phyloP scores from a whole-genome alignment of 2,329 filamentous ascomycete species.

The Lomentospora prolificans region DNA sequence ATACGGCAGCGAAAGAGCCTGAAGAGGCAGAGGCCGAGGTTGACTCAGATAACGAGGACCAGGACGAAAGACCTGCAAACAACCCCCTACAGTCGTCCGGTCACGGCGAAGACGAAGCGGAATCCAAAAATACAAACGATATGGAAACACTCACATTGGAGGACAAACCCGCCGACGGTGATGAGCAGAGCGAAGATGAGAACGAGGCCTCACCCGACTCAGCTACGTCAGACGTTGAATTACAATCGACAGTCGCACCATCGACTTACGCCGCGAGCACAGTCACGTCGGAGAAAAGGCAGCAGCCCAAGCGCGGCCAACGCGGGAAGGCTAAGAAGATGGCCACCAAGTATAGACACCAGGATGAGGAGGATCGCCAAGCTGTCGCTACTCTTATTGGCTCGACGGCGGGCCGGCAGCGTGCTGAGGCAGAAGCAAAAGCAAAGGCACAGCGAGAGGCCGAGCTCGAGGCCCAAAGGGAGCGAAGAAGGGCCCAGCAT shows the following conservation, averaged over 20 bases:
- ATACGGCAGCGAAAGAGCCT: slow-evolving; percentile 18
- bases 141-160: not conserved
- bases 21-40: slow-evolving; percentile 16
- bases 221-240: slow-evolving; percentile 13
- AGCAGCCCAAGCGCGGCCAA: slow-evolving; percentile 57
- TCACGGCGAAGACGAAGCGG: slow-evolving; percentile 9
- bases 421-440: slow-evolving; percentile 57
- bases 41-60: slow-evolving; percentile 26
- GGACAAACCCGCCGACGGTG: not conserved
- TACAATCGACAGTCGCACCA: slow-evolving; percentile 10
- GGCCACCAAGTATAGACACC: slow-evolving; percentile 80
- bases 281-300: slow-evolving; percentile 32
- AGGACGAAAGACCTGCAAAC: not conserved
- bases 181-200: slow-evolving; percentile 10
- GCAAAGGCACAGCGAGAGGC: slow-evolving; percentile 62
- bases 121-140: not conserved
- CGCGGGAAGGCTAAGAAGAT: slow-evolving; percentile 78
- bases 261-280: slow-evolving; percentile 11
- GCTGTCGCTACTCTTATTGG: slow-evolving; percentile 84
- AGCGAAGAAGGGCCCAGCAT: slow-evolving; percentile 72
- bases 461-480: slow-evolving; percentile 52
- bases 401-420: slow-evolving; percentile 55
- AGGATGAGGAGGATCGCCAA: slow-evolving; percentile 86
- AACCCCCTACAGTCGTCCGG: slow-evolving; percentile 1
- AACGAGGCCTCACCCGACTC: slow-evolving; percentile 7